A percentile compares a stretch with the other conserved stretches of the same genome.
Conservation (phyloP, 176 grass and related monocot species). For the Oryza coarctata region DNA sequence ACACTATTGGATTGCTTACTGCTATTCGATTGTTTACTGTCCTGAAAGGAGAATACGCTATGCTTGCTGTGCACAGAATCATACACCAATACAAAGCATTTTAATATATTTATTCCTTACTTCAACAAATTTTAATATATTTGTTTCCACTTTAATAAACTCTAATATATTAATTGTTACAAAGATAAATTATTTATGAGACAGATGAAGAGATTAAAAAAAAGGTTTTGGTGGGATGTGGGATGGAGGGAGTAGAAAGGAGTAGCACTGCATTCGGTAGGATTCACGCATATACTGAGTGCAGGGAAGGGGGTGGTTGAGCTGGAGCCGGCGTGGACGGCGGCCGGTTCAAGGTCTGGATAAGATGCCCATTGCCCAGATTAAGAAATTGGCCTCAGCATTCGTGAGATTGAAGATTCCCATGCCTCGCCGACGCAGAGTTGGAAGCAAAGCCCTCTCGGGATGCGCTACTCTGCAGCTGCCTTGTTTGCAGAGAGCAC, state of each 20-base stretch:
- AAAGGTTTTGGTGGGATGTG: no score
- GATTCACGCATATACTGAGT: neutral
- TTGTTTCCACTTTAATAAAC: no score
- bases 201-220: no score
- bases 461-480: neutral
- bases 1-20: neutral
- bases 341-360: neutral
- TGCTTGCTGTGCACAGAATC: neutral
- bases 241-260: no score
- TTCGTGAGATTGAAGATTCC: constrained; percentile 25
- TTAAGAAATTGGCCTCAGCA: constrained; percentile 31
- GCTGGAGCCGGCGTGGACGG: neutral
- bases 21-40: neutral
- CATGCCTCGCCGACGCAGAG: neutral
- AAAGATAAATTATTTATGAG: no score
- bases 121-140: no score
- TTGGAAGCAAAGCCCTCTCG: no score
- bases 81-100: no score
- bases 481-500: neutral
- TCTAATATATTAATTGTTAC: no score
- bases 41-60: neutral
- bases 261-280: neutral
- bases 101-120: no score
- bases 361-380: neutral
- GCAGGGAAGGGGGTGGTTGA: neutral